Evolutionary conservation across 352 stramenopile genomes (phyloP), one percentile per base, ranked within the genome.

Genomic region (Phytopythium kandeliae): DNA sequence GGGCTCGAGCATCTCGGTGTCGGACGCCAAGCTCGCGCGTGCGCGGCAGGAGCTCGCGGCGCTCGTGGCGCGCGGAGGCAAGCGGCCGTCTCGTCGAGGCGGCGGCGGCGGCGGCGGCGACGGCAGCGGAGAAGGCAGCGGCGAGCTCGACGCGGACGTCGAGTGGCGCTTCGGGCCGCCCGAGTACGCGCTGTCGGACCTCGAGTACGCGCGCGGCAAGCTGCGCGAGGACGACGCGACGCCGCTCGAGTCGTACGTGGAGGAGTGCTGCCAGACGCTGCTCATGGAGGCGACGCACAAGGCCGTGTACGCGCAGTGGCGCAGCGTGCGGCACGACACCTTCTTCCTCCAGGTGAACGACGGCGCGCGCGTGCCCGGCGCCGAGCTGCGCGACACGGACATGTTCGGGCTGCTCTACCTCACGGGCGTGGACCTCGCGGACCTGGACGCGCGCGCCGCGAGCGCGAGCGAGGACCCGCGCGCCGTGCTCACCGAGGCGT

Each of bases 341-440:
- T 92, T 92, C 45, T 82, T 73, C 44, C 58, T 89, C 19, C 79
- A 88, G 41, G 75, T 88, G 34, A 92, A 92, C 55, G 82, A 92
- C 42, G 63, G 71, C 16, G 54, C 64, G 21, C 65, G 54, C 13
- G 56, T 89, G 24, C 57, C 51, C 21, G 74, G 73, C 7, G 41
- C 65, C 15, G 46, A 43, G 1, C 74, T 92, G 35, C 35, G 60
- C 12, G 74, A 85, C 44, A 76, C 82, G 49, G 74, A 86, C 44
- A 74, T 90, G 55, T 81, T 92, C 48, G 82, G 79, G 0, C 51
- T 92, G 44, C 51, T 92, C 15, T 80, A 76, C 43, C 48, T 92
- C 16, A 64, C 71, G 21, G 69, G 69, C 26, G 40, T 62, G 37
- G 67, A 75, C 15, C 47, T 69, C 8, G 36, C 50, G 10, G 69